A percentile compares a stretch with the other conserved stretches of the same genome.
Conservation (phyloP, 192 early-diverging fungal species). For the Thamnidium elegans region DNA sequence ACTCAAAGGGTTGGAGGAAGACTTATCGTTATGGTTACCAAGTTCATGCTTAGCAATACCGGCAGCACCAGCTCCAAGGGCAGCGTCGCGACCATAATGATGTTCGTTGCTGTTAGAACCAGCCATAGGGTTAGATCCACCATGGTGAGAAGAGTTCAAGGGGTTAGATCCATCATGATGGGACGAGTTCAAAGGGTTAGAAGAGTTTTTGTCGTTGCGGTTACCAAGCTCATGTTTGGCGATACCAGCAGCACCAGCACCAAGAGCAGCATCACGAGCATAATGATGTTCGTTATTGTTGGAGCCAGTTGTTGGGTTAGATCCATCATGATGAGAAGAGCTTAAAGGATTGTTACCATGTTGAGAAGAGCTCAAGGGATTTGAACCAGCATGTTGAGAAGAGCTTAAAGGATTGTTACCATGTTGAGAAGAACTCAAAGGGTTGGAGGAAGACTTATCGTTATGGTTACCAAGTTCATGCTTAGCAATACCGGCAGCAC, state of each 20-base stretch:
- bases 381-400: too few relatives aligned
- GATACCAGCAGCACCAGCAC: not conserved
- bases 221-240: not conserved
- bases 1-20: too few relatives aligned
- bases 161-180: too few relatives aligned
- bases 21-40: not conserved
- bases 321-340: too few relatives aligned
- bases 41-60: not conserved
- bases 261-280: not conserved
- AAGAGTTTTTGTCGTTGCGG: not conserved
- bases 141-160: too few relatives aligned
- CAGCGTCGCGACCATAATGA: slow-evolving; percentile 4
- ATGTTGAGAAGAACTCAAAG: too few relatives aligned
- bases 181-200: too few relatives aligned
- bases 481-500: not conserved
- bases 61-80: not conserved
- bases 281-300: not conserved
- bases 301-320: too few relatives aligned
- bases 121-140: too few relatives aligned
- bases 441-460: too few relatives aligned
- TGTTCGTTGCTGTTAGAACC: not conserved
- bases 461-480: not conserved
- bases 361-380: too few relatives aligned
- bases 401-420: not conserved
- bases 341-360: too few relatives aligned